Conservation (phyloP, 2,329 filamentous ascomycete genomes). For the Boeremia exigua region DNA sequence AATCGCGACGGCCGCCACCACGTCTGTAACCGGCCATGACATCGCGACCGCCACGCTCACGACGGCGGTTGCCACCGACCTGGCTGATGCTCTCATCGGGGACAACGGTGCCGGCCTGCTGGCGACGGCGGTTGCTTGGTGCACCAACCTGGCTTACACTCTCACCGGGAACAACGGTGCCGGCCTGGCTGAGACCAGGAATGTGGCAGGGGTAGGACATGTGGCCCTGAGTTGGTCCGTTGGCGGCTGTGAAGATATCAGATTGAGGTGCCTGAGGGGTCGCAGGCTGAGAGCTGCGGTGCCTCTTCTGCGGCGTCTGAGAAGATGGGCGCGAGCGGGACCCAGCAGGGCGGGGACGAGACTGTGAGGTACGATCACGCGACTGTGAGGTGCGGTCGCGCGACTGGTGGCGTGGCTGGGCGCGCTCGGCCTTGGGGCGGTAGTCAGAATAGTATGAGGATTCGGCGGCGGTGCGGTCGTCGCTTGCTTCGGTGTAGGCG, state of each 20-base stretch:
- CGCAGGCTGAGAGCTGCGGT: conserved; percentile 37
- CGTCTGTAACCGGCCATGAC: conserved; percentile 52
- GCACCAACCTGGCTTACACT: conserved; percentile 50
- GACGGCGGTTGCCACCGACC: conserved; percentile 40
- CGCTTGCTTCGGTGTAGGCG: conserved; percentile 40
- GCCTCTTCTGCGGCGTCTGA: conserved; percentile 43
- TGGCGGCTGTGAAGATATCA: conserved; percentile 50
- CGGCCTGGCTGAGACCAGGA: conserved; percentile 56
- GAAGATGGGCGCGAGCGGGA: conserved; percentile 39
- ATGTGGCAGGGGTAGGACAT: conserved; percentile 65
- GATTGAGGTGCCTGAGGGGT: conserved; percentile 23
- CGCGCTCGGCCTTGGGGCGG: conserved; percentile 46
- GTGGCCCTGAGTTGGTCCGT: conserved; percentile 53
- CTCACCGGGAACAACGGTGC: conserved; percentile 44
- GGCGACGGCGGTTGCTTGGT: conserved; percentile 29
- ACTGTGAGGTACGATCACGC: background rate
- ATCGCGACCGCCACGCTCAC: conserved; percentile 42
- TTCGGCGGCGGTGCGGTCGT: conserved; percentile 44
- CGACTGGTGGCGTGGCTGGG: conserved; percentile 29
- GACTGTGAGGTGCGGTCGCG: conserved; percentile 25
- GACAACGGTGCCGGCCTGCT: conserved; percentile 32
- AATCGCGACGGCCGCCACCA: conserved; percentile 56
- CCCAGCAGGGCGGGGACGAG: conserved; percentile 27
- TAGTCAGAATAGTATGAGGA: conserved; percentile 51
- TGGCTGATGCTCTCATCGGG: conserved; percentile 50